These are phyloP conservation scores for Cytospora paraplurivora DNA, from an alignment of 2,329 filamentous ascomycete genomes.

Conservation along the genomic window DNA sequence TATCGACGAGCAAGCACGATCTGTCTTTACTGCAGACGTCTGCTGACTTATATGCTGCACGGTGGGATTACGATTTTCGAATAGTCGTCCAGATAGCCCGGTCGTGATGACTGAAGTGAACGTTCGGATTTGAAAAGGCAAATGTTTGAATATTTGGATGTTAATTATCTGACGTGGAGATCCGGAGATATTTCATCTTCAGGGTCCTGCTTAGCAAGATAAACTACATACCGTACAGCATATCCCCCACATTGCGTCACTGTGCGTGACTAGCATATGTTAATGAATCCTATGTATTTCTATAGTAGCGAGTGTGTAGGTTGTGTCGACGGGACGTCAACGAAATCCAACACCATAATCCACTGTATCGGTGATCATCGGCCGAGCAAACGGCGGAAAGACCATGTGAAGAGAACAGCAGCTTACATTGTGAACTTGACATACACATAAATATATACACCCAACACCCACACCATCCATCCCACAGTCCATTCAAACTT, in stretches of 20 bases:
- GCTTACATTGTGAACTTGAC: too few relatives aligned
- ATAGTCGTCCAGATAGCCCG: too few relatives aligned
- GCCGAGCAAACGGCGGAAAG: too few relatives aligned
- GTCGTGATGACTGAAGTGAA: neutral
- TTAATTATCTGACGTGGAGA: neutral
- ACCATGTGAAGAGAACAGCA: too few relatives aligned
- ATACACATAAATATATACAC: neutral
- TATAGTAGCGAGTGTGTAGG: too few relatives aligned
- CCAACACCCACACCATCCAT: slow-evolving; percentile 30
- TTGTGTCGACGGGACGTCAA: too few relatives aligned
- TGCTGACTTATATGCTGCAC: too few relatives aligned
- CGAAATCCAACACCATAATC: too few relatives aligned
- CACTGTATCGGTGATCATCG: neutral
- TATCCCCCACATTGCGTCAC: slow-evolving; percentile 24
- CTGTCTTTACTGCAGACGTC: too few relatives aligned
- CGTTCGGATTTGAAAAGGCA: neutral
- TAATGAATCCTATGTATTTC: slow-evolving; percentile 15
- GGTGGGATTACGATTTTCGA: too few relatives aligned
- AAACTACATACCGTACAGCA: neutral
- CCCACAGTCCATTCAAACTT: too few relatives aligned
- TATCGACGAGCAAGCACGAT: too few relatives aligned
- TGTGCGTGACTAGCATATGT: slow-evolving; percentile 4
- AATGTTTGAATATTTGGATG: neutral
- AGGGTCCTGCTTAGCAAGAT: neutral
- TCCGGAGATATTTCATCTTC: neutral